Evolutionary conservation across 257 asterid genomes (phyloP).

Genomic region (Perilla frutescens): DNA sequence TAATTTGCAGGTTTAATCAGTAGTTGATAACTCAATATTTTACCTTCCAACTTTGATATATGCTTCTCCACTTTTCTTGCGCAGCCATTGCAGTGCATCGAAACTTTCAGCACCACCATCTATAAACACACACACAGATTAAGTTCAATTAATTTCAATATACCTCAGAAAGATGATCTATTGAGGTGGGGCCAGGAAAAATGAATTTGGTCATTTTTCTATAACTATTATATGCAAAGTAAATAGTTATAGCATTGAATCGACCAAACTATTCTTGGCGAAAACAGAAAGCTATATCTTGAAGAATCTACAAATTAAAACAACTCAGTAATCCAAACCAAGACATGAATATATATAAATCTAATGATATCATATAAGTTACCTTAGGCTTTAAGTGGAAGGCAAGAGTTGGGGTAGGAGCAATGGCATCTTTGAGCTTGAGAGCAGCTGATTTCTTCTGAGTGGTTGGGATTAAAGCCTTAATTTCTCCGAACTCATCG

Average conservation of each 20-base stretch:
- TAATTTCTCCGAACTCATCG: neutral
- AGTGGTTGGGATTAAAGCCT: constrained; percentile 24
- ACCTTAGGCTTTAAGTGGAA: constrained; percentile 59
- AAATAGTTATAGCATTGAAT: neutral
- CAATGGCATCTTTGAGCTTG: constrained; percentile 49
- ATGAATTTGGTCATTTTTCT: too few species aligned
- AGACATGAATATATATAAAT: too few species aligned
- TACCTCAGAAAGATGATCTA: neutral
- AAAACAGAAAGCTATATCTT: neutral
- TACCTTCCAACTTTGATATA: constrained; percentile 65
- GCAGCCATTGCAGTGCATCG: constrained; percentile 82
- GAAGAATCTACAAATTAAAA: neutral
- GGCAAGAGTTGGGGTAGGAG: constrained; percentile 48
- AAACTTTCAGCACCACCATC: constrained; percentile 59
- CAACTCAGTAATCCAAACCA: neutral
- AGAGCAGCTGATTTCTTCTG: neutral
- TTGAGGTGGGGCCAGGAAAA: neutral
- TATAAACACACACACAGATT: constrained; percentile 1
- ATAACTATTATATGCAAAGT: too few species aligned
- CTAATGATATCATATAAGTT: neutral
- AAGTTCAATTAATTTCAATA: neutral
- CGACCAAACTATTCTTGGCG: neutral
- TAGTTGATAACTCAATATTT: neutral
- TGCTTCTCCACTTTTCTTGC: constrained; percentile 83
- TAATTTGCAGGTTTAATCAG: too few species aligned